phyloP scores from a whole-genome alignment of 2,329 filamentous ascomycete genomes.

The Penicillium rolfsii region DNA sequence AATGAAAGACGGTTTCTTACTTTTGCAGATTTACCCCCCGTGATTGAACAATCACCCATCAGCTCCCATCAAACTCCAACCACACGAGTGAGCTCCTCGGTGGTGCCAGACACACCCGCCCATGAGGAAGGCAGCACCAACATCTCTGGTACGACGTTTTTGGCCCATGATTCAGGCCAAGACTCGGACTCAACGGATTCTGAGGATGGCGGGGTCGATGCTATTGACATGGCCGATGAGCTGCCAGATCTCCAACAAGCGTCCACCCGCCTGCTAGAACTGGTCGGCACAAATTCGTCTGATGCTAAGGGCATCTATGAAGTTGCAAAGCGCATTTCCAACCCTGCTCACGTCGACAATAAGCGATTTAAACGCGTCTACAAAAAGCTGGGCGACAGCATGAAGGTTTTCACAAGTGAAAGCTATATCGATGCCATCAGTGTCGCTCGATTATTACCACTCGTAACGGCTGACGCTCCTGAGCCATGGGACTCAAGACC shows the following conservation, averaged over 20 bases:
- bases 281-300: constrained; percentile 37
- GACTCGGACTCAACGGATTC: constrained; percentile 11
- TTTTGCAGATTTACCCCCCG: constrained; percentile 15
- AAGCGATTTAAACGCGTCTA: constrained; percentile 32
- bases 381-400: constrained; percentile 31
- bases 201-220: constrained; percentile 38
- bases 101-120: constrained; percentile 29
- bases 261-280: constrained; percentile 41
- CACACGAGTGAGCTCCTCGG: constrained; percentile 14
- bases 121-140: constrained; percentile 35
- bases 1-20: constrained; percentile 11
- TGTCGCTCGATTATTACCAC: constrained; percentile 37
- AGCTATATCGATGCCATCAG: constrained; percentile 43
- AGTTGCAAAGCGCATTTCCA: constrained; percentile 36
- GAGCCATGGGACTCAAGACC: constrained; percentile 40
- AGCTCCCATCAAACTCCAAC: constrained; percentile 13
- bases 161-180: constrained; percentile 33
- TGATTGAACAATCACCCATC: constrained; percentile 21
- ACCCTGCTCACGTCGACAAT: constrained; percentile 33
- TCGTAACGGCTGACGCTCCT: constrained; percentile 24
- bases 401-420: constrained; percentile 33
- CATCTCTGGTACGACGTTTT: constrained; percentile 42
- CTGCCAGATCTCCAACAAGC: constrained; percentile 44
- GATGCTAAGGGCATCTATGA: constrained; percentile 34
- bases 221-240: constrained; percentile 42